These are phyloP conservation scores for Colletotrichum endophyticum DNA, from an alignment of 2,329 filamentous ascomycete genomes.

Conservation along the genomic window DNA sequence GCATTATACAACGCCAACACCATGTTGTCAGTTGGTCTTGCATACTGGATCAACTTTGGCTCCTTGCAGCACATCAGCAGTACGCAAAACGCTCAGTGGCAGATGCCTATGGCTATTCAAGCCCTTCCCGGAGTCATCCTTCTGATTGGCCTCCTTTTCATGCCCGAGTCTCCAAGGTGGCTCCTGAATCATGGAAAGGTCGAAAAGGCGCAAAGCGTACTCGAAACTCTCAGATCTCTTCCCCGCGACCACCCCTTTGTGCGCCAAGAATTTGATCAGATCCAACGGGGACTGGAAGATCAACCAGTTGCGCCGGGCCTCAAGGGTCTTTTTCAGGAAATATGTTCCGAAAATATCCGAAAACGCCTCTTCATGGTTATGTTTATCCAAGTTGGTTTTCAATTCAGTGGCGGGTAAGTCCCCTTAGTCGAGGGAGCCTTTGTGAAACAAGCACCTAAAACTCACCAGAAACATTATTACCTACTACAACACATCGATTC, in stretches of 20 bases:
- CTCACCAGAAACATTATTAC: background rate
- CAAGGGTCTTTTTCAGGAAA: background rate
- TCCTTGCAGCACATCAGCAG: constrained; percentile 40
- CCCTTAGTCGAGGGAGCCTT: background rate
- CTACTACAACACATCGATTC: background rate
- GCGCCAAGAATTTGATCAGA: background rate
- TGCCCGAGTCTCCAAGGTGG: constrained; percentile 6
- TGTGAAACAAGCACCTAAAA: background rate
- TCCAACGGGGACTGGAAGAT: background rate
- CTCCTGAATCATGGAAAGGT: background rate
- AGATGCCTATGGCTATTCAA: constrained; percentile 32
- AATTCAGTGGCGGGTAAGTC: background rate
- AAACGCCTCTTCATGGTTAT: background rate
- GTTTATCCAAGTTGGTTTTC: background rate
- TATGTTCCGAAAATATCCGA: background rate
- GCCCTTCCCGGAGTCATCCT: constrained; percentile 6
- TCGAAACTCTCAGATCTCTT: background rate
- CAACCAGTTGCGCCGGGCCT: background rate
- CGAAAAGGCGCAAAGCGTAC: background rate
- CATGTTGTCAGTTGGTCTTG: constrained; percentile 43
- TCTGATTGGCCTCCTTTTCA: background rate
- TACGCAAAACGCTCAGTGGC: constrained; percentile 48
- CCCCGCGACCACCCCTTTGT: background rate
- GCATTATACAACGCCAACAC: constrained; percentile 50
- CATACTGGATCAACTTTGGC: constrained; percentile 50